Evolutionary conservation across 2,329 filamentous ascomycete genomes (phyloP), one percentile per base, ranked within the genome.

Genomic region (Phaeosphaeria sp.): DNA sequence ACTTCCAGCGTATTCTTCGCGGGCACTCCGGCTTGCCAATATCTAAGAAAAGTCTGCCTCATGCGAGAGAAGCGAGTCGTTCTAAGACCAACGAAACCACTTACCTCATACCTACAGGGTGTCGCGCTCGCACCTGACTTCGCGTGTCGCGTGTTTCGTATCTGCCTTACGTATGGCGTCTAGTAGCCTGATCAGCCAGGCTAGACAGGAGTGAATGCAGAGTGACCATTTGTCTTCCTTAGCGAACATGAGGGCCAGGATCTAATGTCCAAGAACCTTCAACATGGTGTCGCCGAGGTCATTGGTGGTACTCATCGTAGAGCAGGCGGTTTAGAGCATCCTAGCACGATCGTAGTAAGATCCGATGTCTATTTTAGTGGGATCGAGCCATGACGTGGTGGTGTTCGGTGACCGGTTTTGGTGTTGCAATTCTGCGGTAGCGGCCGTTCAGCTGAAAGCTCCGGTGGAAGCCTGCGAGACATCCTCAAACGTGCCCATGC

Each of bases 101-200:
- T 59, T 57, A 51, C 22, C 18, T 51, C 27, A n/a, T 51, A 48
- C 17, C 36, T 56, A 39, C 18, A 2, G 20, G 20, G 21, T 24
- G 43, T 45, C 60, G 54, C 63, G 59, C 59, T 50, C 24, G 56
- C 69, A 69, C 65, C 65, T 69, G 66, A 67, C 56, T 65, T 61
- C 66, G 65, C 60, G 30, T 36, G 66, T 69, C 63, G 63, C 50
- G 60, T 61, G 56, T 43, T 42, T 65, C 59, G 62, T 61, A 56
- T 33, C 22, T 59, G 49, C 53, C 51, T 56, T 59, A 20, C 43
- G 44, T 51, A 52, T 55, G 53, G 27, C 47, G 50, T 59, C 44
- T 18, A 27, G 24, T 22, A 44, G 52, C 48, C 48, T 57, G 53
- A 27, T 39, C 21, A 33, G 13, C 43, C 45, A 54, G 46, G 46